Base-by-base conservation (phyloP, 202 grass and related monocot species). In the Panicum virgatum region DNA sequence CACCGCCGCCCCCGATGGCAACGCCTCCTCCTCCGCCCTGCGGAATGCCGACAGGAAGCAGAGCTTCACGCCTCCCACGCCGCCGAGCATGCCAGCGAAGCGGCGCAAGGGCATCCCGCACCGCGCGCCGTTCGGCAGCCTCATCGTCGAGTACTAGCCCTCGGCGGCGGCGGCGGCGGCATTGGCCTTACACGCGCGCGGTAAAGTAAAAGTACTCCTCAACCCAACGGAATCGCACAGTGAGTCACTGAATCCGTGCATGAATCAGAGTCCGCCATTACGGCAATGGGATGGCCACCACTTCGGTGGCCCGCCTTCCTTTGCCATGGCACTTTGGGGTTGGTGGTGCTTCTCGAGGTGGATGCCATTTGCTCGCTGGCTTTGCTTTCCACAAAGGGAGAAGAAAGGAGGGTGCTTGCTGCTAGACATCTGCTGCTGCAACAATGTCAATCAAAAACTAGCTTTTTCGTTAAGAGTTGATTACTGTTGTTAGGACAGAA, bases 61-160 rank as follows among this genome's bases (percentile, higher is more conserved):
- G 78, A 81, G 90, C 78, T 98, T 96, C 83, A 90, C 83, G 48
- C 85, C 90, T 5, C 92, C 90, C 3, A 82, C 94, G 42, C 73
- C 71, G 15, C 78, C 86, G 34, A 52, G 81, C 26, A 22, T 76
- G 54, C 86, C 88, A 29, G 65, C 86, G 3, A 98, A 95, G 72
- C 90, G 96, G 39, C 92, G 96, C 65, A 98, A 98, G 87, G 96
- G 96, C 82, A 80, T 98, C 66, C 96, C 96, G 0, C 96, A 89
- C 74, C 75, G 96, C 16, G 86, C 96, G 30, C 96, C 96, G 0
- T 93, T 98, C 59, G 90, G 92, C 46, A 98, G 83, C 89, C 85
- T 98, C 77, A 73, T 91, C 59, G 37, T 93, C 22, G 90, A 98
- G 64, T 82, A 82, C 79, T 91, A 88, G 77, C 29, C 54, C 39